phyloP scores from a whole-genome alignment of 495 filamentous ascomycete genomes.

The Thozetella sp. region DNA sequence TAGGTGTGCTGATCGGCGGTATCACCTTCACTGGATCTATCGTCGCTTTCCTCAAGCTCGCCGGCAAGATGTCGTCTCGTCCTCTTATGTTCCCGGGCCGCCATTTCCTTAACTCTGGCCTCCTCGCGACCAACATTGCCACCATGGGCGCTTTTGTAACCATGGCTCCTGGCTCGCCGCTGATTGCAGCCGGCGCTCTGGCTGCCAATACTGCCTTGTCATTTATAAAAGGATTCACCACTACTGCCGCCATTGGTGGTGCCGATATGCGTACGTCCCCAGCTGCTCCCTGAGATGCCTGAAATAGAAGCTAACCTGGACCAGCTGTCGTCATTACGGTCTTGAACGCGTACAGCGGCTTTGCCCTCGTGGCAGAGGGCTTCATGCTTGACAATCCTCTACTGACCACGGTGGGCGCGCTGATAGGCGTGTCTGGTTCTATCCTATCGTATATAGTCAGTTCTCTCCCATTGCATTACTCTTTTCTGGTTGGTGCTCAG shows the following conservation, averaged over 20 bases:
- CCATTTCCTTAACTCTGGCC: constrained; percentile 68
- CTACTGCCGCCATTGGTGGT: constrained; percentile 81
- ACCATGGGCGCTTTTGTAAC: constrained; percentile 81
- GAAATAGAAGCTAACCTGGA: neutral
- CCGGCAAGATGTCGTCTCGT: constrained; percentile 74
- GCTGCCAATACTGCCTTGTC: constrained; percentile 73
- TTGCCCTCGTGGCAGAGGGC: constrained; percentile 80
- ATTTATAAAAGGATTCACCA: constrained; percentile 81
- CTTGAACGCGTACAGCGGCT: constrained; percentile 82
- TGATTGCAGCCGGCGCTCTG: constrained; percentile 72
- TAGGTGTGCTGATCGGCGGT: constrained; percentile 79
- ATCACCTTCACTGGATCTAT: constrained; percentile 85
- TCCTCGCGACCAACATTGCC: constrained; percentile 71
- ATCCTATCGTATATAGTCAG: constrained; percentile 74
- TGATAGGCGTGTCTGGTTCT: constrained; percentile 80
- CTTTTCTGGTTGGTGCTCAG: neutral
- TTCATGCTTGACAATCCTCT: constrained; percentile 86
- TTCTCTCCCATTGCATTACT: neutral
- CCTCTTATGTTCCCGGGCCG: constrained; percentile 69
- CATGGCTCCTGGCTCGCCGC: constrained; percentile 71
- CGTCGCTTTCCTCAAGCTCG: constrained; percentile 79
- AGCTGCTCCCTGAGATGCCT: neutral
- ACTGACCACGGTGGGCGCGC: constrained; percentile 74
- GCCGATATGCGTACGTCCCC: constrained; percentile 65
- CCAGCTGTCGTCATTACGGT: constrained; percentile 79